Evolutionary conservation across 805 yeast species (phyloP), one percentile per base, ranked within the genome.

Genomic region (Lachancea cidri): DNA sequence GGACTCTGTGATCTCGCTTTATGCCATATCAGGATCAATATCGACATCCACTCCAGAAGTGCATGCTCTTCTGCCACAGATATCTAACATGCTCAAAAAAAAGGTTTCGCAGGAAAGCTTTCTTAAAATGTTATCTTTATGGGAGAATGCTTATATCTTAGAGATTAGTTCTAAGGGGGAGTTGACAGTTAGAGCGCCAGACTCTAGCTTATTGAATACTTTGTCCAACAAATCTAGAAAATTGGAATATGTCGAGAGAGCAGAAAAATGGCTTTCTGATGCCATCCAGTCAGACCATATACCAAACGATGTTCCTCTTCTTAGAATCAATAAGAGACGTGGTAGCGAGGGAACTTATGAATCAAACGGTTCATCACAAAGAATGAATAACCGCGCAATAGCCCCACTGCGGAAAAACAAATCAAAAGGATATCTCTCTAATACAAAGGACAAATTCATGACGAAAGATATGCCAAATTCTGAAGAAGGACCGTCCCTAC

Each of bases 1-100:
- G 25, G 64, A 60, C 25, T 53, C 61, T 5, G 52, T 60, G 5
- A 17, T 61, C n/a, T 55, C 64, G 3, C 42, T 61, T 29, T 46
- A 54, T 36, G 40, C 54, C n/a, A 53, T 58, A 20, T 49, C 60
- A 14, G 38, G 48, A 7, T 45, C 51, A 4, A 33, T 50, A 5
- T 38, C 45, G 9, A 27, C 45, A 3, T 42, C 43, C 13, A 44
- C 55, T 2, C 50, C 56, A 9, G 55, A 50, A 24, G 37, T 59
- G 20, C 41, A 48, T 20, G 31, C 46, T 4, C 16, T 61, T 15
- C 37, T 61, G 31, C 63, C 64, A 17, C 60, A 58, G 36, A 48
- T 59, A 25, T 50, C 59, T 2, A 58, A 54, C 32, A 53, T 61
- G 58, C 42, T 58, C 48, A 45, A 46, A 22, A 45, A 42, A 18